Evolutionary conservation across 805 yeast genomes (phyloP), one percentile per base, ranked within the genome.

Genomic region (Pichia cabralensis): DNA sequence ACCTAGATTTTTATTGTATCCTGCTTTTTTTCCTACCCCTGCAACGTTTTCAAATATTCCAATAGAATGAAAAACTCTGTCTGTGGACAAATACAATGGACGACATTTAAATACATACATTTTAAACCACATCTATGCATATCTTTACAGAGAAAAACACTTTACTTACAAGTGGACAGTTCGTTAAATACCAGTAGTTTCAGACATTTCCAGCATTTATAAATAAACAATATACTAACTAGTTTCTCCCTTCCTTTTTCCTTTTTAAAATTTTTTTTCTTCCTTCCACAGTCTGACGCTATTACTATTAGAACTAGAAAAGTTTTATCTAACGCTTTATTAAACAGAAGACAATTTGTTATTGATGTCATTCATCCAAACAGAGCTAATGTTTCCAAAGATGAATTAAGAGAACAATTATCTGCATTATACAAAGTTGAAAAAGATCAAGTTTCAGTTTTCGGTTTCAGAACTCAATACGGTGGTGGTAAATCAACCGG

Each of bases 401-500:
- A 86, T 67, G 98, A 92, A 73, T 80, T 92, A 70, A 85, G 97
- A 67, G 97, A 57, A 47, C 61, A 56, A 48, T 69, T 73, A 56
- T 62, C 79, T 53, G 69, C 69, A 54, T 62, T 70, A 52, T 73
- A 73, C 76, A 73, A 73, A 67, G 67, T 74, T 55, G 79, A 73
- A 58, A 73, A 73, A 62, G 79, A 73, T 55, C 71, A 76, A 50
- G 74, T 73, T 46, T 88, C 97, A 50, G 98, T 89, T 56, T 92
- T 92, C 64, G 97, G 97, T 67, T 84, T 92, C 95, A 83, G 95
- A 79, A 92, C 97, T 60, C 94, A 85, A 71, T 92, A 75, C 70
- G 99, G 99, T 84, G 99, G 99, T 71, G 95, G 96, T 64, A 89
- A 84, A 73, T 84, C 98, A 52, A 80, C 96, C 52, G 99, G 99